phyloP scores from a whole-genome alignment of 2,329 filamentous ascomycete genomes.

The Fusarium kyushuense region DNA sequence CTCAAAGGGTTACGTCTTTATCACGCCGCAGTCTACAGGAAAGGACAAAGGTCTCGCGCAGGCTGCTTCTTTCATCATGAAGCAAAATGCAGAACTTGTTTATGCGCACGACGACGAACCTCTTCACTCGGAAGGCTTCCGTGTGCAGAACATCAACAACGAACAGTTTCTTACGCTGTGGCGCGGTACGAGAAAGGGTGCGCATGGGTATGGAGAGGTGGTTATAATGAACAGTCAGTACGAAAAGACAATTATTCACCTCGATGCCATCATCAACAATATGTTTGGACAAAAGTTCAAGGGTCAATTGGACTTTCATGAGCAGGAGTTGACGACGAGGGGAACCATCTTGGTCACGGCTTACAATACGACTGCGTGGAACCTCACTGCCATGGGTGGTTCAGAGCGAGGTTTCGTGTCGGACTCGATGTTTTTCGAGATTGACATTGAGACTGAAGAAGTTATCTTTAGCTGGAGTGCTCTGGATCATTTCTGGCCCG shows the following conservation, averaged over 20 bases:
- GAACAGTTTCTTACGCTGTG: constrained; percentile 50
- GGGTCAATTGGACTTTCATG: constrained; percentile 40
- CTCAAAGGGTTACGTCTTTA: constrained; percentile 47
- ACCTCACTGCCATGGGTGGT: constrained; percentile 40
- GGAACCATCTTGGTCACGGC: constrained; percentile 44
- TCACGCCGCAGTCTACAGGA: constrained; percentile 38
- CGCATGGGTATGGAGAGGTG: constrained; percentile 51
- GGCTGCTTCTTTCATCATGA: constrained; percentile 42
- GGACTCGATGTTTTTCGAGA: constrained; percentile 56
- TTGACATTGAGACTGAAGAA: constrained; percentile 56
- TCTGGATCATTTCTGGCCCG: constrained; percentile 48
- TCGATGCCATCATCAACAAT: constrained; percentile 23
- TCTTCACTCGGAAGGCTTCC: constrained; percentile 38
- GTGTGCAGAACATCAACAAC: constrained; percentile 48
- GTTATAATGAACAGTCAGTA: constrained; percentile 50
- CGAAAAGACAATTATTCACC: constrained; percentile 23
- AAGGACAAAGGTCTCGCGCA: constrained; percentile 21
- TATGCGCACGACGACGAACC: constrained; percentile 42
- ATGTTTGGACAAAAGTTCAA: constrained; percentile 4
- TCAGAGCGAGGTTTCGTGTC: constrained; percentile 26
- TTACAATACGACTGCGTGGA: constrained; percentile 41
- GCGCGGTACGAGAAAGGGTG: constrained; percentile 45
- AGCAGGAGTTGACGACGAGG: constrained; percentile 38
- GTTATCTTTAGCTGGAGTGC: constrained; percentile 58
- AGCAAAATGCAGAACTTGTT: constrained; percentile 48